These are phyloP conservation scores for Hordeum vulgare DNA, from an alignment of 176 grass and related monocot genomes.

Conservation along the genomic window MorexV3_pseudomolecules_assembly NC_058521.1:346915884-346916383, in stretches of 20 bases:
- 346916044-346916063: no score
- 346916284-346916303: constrained; percentile 32
- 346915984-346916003: no score
- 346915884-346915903: no score
- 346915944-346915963: no score
- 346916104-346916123: neutral
- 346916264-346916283: constrained; percentile 62
- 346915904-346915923: no score
- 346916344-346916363: constrained; percentile 25
- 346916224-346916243: constrained; percentile 45
- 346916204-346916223: neutral
- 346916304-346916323: constrained; percentile 50
- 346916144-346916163: neutral
- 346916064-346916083: no score
- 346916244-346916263: constrained; percentile 86
- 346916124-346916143: neutral
- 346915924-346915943: no score
- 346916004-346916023: no score
- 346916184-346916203: neutral
- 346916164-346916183: neutral
- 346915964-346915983: no score
- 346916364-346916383: neutral
- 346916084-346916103: no score
- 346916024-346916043: no score
- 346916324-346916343: constrained; percentile 20